Base-by-base conservation (phyloP, 805 yeast species). In the Candida sithepensis region DNA sequence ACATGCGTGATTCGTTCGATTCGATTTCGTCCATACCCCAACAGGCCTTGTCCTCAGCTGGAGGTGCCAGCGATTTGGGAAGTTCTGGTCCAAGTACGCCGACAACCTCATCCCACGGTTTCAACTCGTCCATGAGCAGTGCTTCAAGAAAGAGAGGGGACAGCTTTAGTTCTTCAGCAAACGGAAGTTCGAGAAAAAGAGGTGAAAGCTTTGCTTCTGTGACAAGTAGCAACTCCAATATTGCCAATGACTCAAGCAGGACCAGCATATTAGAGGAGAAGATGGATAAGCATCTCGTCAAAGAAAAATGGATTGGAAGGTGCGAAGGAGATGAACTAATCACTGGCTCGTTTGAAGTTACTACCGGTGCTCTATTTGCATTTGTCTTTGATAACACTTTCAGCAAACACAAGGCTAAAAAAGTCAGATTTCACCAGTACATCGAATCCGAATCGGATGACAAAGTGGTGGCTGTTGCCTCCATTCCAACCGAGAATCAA, bases 321-420 rank as follows among this genome's bases (percentile, higher is more conserved):
- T 65, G 88, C 66, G 65, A 67, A 14, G 82, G 84, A 1, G 83
- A 82, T 52, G 85, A 83, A 51, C 66, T 81, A 58, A 74, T 78
- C 44, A 79, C 79, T 42, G 96, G 91, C 1, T 68, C 72, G 23
- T 72, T 84, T 49, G 72, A 73, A n/a, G 84, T 84, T 2, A 66
- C 65, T 2, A 70, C 74, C 21, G 86, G 84, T 8, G 92, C 92
- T 1, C 77, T 84, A 58, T 85, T 78, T 66, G 97, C 97, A 0
- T 87, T 92, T 63, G 84, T 94, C 22, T 85, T 92, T 60, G 98
- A 92, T 67, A 92, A 92, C 68, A 85, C 96, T 0, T 88, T 90
- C 57, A 85, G 96, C 28, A 89, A 87, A 59, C 88, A 85, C 28
- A 84, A 83, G 20, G 82, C 89, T 41, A 94, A 92, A 65, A 88